These are phyloP conservation scores for Pisolithus marmoratus DNA, from an alignment of 768 basidiomycete species.

Conservation along the genomic window DNA sequence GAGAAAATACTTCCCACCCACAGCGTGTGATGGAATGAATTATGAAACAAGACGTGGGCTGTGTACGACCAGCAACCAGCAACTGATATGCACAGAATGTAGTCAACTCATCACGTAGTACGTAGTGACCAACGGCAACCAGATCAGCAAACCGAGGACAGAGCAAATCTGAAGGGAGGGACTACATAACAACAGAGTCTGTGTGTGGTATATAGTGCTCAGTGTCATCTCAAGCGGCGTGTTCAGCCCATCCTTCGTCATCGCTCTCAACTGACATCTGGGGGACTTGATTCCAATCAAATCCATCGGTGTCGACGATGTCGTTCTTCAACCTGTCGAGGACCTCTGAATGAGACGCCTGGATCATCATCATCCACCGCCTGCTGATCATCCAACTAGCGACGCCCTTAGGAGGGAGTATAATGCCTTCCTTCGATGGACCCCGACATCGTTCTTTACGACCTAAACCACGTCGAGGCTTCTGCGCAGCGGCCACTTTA, in stretches of 20 bases:
- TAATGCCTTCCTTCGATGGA: constrained; percentile 47
- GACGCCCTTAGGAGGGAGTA: constrained; percentile 59
- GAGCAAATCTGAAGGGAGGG: constrained; percentile 11
- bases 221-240: constrained; percentile 1
- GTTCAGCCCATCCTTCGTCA: constrained; percentile 23
- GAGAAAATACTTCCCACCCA: background rate
- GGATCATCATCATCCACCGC: constrained; percentile 48
- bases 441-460: constrained; percentile 52
- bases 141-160: constrained; percentile 2
- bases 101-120: too few species aligned
- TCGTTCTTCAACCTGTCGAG: constrained; percentile 36
- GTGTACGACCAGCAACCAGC: too few species aligned
- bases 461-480: constrained; percentile 54
- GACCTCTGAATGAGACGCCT: constrained; percentile 43
- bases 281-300: constrained; percentile 45
- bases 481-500: constrained; percentile 35
- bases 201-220: background rate
- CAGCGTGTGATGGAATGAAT: too few species aligned
- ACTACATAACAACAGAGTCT: background rate
- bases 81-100: too few species aligned
- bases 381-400: constrained; percentile 74
- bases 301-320: constrained; percentile 41
- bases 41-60: too few species aligned
- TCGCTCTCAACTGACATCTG: constrained; percentile 56
- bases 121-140: too few species aligned